phyloP scores from a whole-genome alignment of 1,284 basidiomycete genomes.

The Bjerkandera adusta region DNA sequence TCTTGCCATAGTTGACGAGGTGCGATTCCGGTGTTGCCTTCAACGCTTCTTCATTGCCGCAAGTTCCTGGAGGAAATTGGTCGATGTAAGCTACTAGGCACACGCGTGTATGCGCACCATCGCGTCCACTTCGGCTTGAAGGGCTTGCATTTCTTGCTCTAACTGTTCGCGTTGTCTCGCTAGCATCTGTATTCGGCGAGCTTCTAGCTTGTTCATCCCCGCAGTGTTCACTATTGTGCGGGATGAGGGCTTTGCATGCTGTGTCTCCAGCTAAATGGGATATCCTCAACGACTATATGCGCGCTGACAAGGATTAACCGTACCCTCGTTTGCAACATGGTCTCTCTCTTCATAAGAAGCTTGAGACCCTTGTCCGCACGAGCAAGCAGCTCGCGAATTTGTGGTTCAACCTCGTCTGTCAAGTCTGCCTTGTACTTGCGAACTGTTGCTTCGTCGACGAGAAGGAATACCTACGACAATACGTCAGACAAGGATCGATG shows the following conservation, averaged over 20 bases:
- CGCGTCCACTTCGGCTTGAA: slow-evolving; percentile 59
- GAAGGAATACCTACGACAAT: slow-evolving; percentile 56
- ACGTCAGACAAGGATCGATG: not conserved
- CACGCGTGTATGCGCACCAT: slow-evolving; percentile 38
- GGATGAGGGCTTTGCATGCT: slow-evolving; percentile 39
- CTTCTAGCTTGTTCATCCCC: slow-evolving; percentile 63
- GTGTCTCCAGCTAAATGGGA: slow-evolving; percentile 48
- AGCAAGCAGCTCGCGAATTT: slow-evolving; percentile 67
- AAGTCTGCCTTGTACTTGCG: slow-evolving; percentile 68
- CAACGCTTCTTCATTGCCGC: slow-evolving; percentile 27
- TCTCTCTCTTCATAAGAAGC: slow-evolving; percentile 55
- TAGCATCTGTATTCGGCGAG: slow-evolving; percentile 58
- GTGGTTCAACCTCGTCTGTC: slow-evolving; percentile 76
- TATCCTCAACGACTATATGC: not conserved
- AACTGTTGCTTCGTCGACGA: slow-evolving; percentile 68
- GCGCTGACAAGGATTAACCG: slow-evolving; percentile 1
- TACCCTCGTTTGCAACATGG: slow-evolving; percentile 59
- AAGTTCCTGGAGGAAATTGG: slow-evolving; percentile 21
- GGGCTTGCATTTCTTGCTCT: slow-evolving; percentile 49
- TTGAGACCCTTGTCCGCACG: slow-evolving; percentile 68
- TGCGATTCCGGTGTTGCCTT: slow-evolving; percentile 1
- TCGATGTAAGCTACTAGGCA: not conserved
- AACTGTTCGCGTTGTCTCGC: slow-evolving; percentile 61
- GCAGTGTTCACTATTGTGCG: slow-evolving; percentile 44
- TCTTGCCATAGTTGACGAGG: not conserved